Evolutionary conservation across 805 yeast genomes (phyloP), one percentile per base, ranked within the genome.

Genomic region (Suhomyces vadensis): DNA sequence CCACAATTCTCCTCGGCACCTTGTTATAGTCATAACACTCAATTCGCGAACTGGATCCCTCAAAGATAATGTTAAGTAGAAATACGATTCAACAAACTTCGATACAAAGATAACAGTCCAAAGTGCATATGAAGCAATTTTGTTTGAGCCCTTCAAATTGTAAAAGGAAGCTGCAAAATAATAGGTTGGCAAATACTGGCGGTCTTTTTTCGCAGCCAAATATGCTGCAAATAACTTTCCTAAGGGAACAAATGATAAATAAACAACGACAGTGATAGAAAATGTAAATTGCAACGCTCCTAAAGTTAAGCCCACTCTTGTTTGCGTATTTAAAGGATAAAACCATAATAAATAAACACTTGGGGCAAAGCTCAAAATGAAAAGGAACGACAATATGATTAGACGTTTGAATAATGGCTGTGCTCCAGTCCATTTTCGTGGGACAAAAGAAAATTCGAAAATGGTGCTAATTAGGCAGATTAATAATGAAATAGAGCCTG

Each of bases 11-110:
- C 89, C 89, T 8, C 71, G 63, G 57, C 95, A 87, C 47, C 75
- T 66, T 8, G 70, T 65, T 51, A 81, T 63, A 35, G 67, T 70
- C 71, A 87, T 74, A 2, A 74, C 64, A 22, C 81, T 75, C 38
- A 87, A 67, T 49, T 85, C 92, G 43, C 91, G 67, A 3, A 87
- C 71, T 0, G 95, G 90, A 51, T 84, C 94, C 45, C 81, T 74
- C 44, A 87, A 64, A 2, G 94, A 83, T 39, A 85, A 65, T 0
- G 91, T 83, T 50, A 87, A 65, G 53, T 85, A 87, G 61, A 85
- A 85, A 60, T 87, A 87, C 0, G 95, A 87, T 59, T 87, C 95
- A 17, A 79, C 58, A 51, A 83, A 81, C 57, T 87, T 87, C 2
- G 87, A 81, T 6, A 73, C 50, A 51, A 86, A 85, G 0, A 87